Conservation (phyloP, 73 alveolate genomes). For the Paramecium octaurelia region DNA sequence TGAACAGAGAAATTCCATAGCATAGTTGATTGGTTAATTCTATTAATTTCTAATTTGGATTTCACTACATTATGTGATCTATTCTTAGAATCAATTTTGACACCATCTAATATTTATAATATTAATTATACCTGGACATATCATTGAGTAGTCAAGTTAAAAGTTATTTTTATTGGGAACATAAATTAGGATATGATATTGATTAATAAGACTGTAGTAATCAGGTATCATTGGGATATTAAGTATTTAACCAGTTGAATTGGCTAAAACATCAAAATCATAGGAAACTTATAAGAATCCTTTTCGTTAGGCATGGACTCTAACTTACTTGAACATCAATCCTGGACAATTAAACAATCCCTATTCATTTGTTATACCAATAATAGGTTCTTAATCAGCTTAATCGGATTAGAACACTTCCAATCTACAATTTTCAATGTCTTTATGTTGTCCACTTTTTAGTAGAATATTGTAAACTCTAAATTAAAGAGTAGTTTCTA, state of each 20-base stretch:
- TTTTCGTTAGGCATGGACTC: slow-evolving; percentile 35
- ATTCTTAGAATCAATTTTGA: background rate
- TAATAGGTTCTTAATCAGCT: slow-evolving; percentile 21
- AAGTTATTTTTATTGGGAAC: slow-evolving; percentile 36
- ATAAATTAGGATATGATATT: slow-evolving; percentile 17
- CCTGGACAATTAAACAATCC: slow-evolving; percentile 27
- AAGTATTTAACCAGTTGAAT: slow-evolving; percentile 33
- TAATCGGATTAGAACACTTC: slow-evolving; percentile 15
- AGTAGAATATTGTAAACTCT: background rate
- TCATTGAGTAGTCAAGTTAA: background rate
- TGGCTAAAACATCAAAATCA: slow-evolving; percentile 41
- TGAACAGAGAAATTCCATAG: slow-evolving; percentile 45
- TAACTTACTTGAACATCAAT: slow-evolving; percentile 21
- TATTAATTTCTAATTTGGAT: slow-evolving; percentile 36
- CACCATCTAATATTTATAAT: background rate
- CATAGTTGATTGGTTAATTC: background rate
- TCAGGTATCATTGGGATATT: slow-evolving; percentile 42
- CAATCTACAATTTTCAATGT: slow-evolving; percentile 7
- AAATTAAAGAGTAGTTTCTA: slow-evolving; percentile 24
- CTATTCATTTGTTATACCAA: background rate
- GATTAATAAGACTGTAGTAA: background rate
- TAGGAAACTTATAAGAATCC: slow-evolving; percentile 19
- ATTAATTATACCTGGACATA: slow-evolving; percentile 25
- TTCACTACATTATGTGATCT: slow-evolving; percentile 31
- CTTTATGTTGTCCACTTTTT: slow-evolving; percentile 3